phyloP scores from a whole-genome alignment of 169 alveolate species.

The Plasmodium sp. region DNA sequence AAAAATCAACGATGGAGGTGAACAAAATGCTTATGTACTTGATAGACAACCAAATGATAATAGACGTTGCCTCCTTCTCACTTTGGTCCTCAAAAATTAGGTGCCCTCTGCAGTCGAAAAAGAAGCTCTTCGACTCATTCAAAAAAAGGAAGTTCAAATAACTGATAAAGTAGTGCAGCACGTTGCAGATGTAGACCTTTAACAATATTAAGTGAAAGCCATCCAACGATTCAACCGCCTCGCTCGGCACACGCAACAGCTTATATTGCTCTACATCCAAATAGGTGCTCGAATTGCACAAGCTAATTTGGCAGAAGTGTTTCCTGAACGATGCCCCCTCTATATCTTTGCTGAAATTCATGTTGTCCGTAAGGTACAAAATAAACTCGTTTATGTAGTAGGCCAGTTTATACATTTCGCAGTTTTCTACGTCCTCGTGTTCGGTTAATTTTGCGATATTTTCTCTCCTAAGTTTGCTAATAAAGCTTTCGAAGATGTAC shows the following conservation, averaged over 20 bases:
- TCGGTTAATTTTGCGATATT: slow-evolving; percentile 28
- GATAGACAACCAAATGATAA: slow-evolving; percentile 68
- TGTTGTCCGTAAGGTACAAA: slow-evolving; percentile 60
- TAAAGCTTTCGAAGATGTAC: slow-evolving; percentile 63
- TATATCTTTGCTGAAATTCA: slow-evolving; percentile 5
- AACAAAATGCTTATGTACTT: slow-evolving; percentile 55
- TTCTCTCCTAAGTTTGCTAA: slow-evolving; percentile 57
- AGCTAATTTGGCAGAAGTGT: slow-evolving; percentile 19
- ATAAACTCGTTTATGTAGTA: slow-evolving; percentile 66
- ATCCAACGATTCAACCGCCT: neutral
- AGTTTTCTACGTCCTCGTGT: slow-evolving; percentile 60
- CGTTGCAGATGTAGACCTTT: slow-evolving; percentile 61
- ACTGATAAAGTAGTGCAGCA: slow-evolving; percentile 44
- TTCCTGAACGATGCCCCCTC: neutral
- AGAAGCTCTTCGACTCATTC: slow-evolving; percentile 39
- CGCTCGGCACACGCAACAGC: neutral
- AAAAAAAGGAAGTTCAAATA: slow-evolving; percentile 53
- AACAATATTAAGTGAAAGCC: slow-evolving; percentile 24
- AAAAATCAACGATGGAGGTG: slow-evolving; percentile 63
- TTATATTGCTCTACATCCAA: slow-evolving; percentile 27
- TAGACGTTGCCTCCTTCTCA: slow-evolving; percentile 62
- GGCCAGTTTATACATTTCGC: slow-evolving; percentile 69
- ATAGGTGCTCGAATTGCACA: slow-evolving; percentile 29
- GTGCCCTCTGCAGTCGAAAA: slow-evolving; percentile 76
- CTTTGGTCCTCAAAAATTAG: slow-evolving; percentile 56